Evolutionary conservation across 2,329 filamentous ascomycete species (phyloP).

Genomic region (Grosmannia penicillata): DNA sequence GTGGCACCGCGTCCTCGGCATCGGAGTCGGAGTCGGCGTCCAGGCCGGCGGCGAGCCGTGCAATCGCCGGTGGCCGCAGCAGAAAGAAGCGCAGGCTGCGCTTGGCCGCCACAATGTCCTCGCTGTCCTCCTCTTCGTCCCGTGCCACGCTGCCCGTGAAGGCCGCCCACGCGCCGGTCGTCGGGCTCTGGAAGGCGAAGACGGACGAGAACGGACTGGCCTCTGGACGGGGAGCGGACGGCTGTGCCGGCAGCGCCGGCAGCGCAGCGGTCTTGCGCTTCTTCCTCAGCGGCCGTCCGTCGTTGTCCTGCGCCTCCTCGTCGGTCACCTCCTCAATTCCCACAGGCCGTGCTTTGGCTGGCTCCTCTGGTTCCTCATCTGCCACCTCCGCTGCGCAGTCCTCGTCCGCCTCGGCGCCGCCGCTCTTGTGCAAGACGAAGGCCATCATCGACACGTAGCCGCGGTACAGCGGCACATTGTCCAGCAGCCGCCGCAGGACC

Average conservation of each 20-base stretch:
- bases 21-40: not conserved
- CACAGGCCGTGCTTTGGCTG: no score
- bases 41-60: slow-evolving; percentile 1
- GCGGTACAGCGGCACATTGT: slow-evolving; percentile 17
- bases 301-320: not conserved
- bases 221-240: not conserved
- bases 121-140: slow-evolving; percentile 6
- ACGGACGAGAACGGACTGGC: not conserved
- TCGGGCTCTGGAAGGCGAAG: not conserved
- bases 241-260: not conserved
- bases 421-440: slow-evolving; percentile 11
- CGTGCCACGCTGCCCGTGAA: not conserved
- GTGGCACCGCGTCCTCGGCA: no score
- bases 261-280: not conserved
- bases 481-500: slow-evolving; percentile 23
- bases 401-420: not conserved
- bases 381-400: not conserved
- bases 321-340: not conserved
- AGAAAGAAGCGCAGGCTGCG: slow-evolving; percentile 16
- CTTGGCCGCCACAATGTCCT: slow-evolving; percentile 10
- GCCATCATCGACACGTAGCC: slow-evolving; percentile 13
- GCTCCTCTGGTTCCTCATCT: no score
- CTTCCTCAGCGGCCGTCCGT: not conserved
- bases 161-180: not conserved
- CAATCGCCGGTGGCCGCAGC: slow-evolving; percentile 7